Base-by-base conservation (phyloP, 1,139 yeast species). In the Debaryomycetaceae sp. region DNA sequence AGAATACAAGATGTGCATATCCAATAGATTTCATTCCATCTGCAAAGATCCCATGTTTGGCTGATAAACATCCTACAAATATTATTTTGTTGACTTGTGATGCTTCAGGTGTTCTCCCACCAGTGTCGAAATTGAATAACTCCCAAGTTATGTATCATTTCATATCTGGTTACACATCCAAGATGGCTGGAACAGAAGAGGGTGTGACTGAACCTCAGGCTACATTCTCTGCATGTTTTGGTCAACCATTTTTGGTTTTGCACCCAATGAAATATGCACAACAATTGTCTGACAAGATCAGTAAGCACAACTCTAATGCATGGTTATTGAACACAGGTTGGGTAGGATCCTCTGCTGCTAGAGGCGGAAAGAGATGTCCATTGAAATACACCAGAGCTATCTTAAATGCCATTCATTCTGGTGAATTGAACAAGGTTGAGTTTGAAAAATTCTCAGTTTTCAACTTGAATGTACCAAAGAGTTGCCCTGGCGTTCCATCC, bases 101-200 rank as follows among this genome's bases (percentile, higher is more conserved):
- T 67, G 98, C 98, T 52, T 83, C 96, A 50, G 99, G 98, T 75
- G 97, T 91, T 41, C 80, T 93, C 59, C 99, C 99, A 47, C 98
- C 98, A 56, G 96, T 93, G 50, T 90, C 98, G 53, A 89, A 85
- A 73, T 82, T 93, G 69, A 80, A 95, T 48, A 89, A 89, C 63
- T 89, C 93, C 57, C 98, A 93, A 75, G 98, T 93, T 55, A 93
- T 93, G 98, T 93, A 93, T 80, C 98, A 93, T 75, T 93, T 93
- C 74, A 93, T 93, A 59, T 87, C 96, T 52, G 99, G 99, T 65
- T 93, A 93, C 81, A 93, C 99, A 52, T 91, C 98, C 49, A 93
- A 93, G 83, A 93, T 93, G 96, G 97, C 99, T 53, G 99, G 99
- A 70, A 93, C 99, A 47, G 99, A 93, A 75, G 96, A 89, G 69